phyloP scores from a whole-genome alignment of 2,329 filamentous ascomycete species.

The Trichoderma cornu-damae region DNA sequence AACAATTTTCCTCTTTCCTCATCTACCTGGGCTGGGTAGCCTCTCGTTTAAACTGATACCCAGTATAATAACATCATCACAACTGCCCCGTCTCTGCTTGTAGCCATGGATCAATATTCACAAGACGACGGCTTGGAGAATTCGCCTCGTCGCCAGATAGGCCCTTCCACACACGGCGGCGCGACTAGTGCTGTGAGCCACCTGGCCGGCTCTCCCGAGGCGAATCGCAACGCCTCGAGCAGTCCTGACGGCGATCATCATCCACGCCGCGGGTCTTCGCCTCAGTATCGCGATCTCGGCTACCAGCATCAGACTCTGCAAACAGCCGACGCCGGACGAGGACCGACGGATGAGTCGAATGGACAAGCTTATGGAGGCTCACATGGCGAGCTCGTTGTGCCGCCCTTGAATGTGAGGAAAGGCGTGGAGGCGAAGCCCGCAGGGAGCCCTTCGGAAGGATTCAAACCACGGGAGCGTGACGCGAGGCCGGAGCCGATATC shows the following conservation, averaged over 20 bases:
- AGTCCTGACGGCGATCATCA: neutral
- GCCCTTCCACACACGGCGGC: neutral
- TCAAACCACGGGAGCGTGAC: neutral
- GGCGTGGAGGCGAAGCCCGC: neutral
- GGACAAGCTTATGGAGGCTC: neutral
- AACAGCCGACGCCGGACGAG: neutral
- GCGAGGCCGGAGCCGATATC: constrained; percentile 22
- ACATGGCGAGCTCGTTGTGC: neutral
- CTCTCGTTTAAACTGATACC: too few species aligned
- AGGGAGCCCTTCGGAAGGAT: neutral
- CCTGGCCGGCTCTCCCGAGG: neutral
- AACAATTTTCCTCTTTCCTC: neutral
- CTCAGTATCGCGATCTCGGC: neutral
- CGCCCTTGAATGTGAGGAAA: neutral
- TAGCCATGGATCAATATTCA: neutral
- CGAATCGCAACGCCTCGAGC: neutral
- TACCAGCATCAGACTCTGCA: neutral
- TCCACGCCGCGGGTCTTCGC: neutral
- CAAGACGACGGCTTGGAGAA: neutral
- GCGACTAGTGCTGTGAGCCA: neutral
- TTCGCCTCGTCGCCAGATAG: neutral
- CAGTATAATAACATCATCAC: too few species aligned
- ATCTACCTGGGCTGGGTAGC: too few species aligned
- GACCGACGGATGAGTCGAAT: neutral
- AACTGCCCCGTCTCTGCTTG: neutral